Percentiles rank a stretch among this genome's conserved stretches.
These are phyloP conservation scores for Leccinum arenicola DNA, from an alignment of 768 basidiomycete species.

Conservation along the genomic window DNA sequence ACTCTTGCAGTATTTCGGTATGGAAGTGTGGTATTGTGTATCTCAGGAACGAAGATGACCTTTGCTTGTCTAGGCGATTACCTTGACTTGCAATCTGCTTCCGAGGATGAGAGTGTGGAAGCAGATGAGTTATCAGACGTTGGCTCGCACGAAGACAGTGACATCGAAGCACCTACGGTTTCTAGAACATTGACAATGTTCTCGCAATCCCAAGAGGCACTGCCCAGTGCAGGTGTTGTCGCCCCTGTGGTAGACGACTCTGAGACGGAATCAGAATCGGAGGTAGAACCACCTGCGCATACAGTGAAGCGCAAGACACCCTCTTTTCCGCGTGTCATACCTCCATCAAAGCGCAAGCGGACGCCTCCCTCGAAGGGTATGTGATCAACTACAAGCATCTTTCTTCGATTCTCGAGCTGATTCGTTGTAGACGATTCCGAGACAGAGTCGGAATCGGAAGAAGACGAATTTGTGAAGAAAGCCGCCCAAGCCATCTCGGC, in stretches of 20 bases:
- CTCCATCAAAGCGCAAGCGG: conserved; percentile 21
- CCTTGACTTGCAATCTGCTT: conserved; percentile 51
- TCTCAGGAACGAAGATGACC: not conserved
- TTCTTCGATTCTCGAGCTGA: not conserved
- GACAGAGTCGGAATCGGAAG: conserved; percentile 47
- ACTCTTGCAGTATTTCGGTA: conserved; percentile 50
- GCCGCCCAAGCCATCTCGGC: conserved; percentile 3
- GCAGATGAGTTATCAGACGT: conserved; percentile 19
- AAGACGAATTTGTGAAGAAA: conserved; percentile 13
- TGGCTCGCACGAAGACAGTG: conserved; percentile 25
- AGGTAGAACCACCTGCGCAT: conserved; percentile 7
- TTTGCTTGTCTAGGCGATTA: conserved; percentile 32
- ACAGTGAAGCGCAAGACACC: conserved; percentile 27
- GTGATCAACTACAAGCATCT: not conserved
- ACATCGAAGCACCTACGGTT: conserved; percentile 17
- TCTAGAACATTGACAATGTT: conserved; percentile 24
- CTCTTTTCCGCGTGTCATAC: conserved; percentile 5
- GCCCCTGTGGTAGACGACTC: conserved; percentile 20
- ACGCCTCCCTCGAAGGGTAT: conserved; percentile 16
- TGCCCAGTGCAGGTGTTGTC: not conserved
- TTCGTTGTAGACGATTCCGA: conserved; percentile 36
- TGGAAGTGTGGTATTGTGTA: not conserved
- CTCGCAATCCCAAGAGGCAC: conserved; percentile 7
- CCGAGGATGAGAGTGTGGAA: conserved; percentile 35
- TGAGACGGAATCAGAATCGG: conserved; percentile 36